Evolutionary conservation across 306 rosid species (phyloP).

Genomic region (Medicago ruthenica): DNA sequence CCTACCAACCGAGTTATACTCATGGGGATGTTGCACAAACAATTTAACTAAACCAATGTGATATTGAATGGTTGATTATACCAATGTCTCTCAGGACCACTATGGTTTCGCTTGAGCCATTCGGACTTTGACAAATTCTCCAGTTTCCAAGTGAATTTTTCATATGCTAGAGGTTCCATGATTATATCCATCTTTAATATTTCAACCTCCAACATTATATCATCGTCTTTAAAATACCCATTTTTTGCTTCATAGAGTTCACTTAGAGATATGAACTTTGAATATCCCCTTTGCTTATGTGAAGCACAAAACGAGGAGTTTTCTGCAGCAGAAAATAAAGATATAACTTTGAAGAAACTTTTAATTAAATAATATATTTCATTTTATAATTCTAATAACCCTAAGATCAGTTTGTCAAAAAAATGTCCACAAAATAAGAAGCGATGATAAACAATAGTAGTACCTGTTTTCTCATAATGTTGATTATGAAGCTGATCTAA

Average conservation of each 20-base stretch:
- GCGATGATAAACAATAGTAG: too few relatives aligned
- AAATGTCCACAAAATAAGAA: background rate
- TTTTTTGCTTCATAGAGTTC: background rate
- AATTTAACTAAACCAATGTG: background rate
- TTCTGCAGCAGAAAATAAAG: background rate
- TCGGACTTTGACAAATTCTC: background rate
- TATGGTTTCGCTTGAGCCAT: too few relatives aligned
- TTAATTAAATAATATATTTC: too few relatives aligned
- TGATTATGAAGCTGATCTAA: background rate
- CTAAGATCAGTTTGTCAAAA: too few relatives aligned
- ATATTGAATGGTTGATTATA: background rate
- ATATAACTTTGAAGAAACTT: too few relatives aligned
- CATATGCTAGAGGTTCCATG: too few relatives aligned
- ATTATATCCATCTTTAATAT: too few relatives aligned
- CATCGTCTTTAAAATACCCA: background rate
- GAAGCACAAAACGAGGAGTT: background rate
- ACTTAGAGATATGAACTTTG: background rate
- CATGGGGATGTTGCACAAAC: too few relatives aligned
- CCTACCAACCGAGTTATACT: too few relatives aligned
- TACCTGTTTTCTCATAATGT: background rate
- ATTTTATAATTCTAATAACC: too few relatives aligned
- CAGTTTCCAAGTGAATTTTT: background rate
- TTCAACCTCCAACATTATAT: background rate
- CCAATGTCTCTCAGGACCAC: background rate
- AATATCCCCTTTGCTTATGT: background rate